Evolutionary conservation across 2,329 filamentous ascomycete species (phyloP).

Genomic region (Fusarium sp.): DNA sequence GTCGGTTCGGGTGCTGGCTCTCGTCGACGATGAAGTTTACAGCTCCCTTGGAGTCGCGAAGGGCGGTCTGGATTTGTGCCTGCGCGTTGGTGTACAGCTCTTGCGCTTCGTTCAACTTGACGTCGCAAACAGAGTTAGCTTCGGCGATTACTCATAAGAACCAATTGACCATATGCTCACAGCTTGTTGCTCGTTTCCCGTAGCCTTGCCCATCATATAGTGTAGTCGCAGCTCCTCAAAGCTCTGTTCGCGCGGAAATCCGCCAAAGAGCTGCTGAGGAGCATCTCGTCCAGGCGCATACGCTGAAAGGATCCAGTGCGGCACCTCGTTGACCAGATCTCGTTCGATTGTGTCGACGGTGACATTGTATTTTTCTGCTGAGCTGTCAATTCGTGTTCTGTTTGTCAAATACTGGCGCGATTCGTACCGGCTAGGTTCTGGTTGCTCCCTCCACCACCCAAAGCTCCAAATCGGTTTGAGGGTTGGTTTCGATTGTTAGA

Average conservation of each 20-base stretch:
- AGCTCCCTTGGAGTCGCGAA: slow-evolving; percentile 78
- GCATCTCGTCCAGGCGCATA: slow-evolving; percentile 84
- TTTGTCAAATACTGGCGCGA: background rate
- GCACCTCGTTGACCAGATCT: slow-evolving; percentile 79
- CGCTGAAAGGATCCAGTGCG: slow-evolving; percentile 87
- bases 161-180: slow-evolving; percentile 54
- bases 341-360: slow-evolving; percentile 70
- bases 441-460: slow-evolving; percentile 52
- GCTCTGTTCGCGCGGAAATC: slow-evolving; percentile 82
- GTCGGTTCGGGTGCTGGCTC: slow-evolving; percentile 81
- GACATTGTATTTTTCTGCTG: slow-evolving; percentile 63
- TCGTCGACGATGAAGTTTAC: slow-evolving; percentile 76
- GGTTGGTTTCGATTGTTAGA: slow-evolving; percentile 53
- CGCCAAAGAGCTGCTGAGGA: slow-evolving; percentile 87
- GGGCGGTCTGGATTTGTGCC: slow-evolving; percentile 78
- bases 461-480: slow-evolving; percentile 70
- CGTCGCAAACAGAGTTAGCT: slow-evolving; percentile 36
- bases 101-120: slow-evolving; percentile 72
- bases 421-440: slow-evolving; percentile 43
- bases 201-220: slow-evolving; percentile 71
- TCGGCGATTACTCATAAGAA: background rate
- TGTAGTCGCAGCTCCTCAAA: slow-evolving; percentile 88
- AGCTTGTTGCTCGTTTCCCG: slow-evolving; percentile 70
- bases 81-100: slow-evolving; percentile 73
- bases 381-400: slow-evolving; percentile 28